These are phyloP conservation scores for Penicillium ucsense DNA, from an alignment of 495 filamentous ascomycete genomes.

Conservation along the genomic window DNA sequence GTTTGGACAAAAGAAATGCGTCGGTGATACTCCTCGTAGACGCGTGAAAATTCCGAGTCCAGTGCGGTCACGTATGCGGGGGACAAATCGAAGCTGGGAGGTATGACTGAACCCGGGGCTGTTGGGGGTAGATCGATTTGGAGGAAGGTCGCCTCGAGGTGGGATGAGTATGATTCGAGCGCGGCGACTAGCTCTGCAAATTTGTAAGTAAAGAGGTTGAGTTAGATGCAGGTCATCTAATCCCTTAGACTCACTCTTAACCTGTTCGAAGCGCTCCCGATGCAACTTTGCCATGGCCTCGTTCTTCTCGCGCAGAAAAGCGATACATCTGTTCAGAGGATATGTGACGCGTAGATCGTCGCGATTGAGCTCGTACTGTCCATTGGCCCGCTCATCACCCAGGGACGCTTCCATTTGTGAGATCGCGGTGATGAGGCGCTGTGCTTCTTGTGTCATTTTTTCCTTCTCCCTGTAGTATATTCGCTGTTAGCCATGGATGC, in stretches of 20 bases:
- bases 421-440: constrained; percentile 72
- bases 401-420: constrained; percentile 89
- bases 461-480: constrained; percentile 64
- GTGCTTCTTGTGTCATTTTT: constrained; percentile 75
- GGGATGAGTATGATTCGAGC: constrained; percentile 87
- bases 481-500: constrained; percentile 4
- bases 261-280: constrained; percentile 82
- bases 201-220: constrained; percentile 15
- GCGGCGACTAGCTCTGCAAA: constrained; percentile 76
- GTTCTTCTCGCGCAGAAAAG: constrained; percentile 76
- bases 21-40: constrained; percentile 89
- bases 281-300: constrained; percentile 68
- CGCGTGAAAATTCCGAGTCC: constrained; percentile 81
- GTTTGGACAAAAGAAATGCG: constrained; percentile 66
- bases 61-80: constrained; percentile 77
- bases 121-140: constrained; percentile 73
- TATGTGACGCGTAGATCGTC: constrained; percentile 64
- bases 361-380: constrained; percentile 51
- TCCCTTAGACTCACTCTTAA: constrained; percentile 61
- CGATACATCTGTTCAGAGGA: constrained; percentile 70
- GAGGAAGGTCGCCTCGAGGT: constrained; percentile 81
- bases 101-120: constrained; percentile 60
- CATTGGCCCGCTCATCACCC: constrained; percentile 58
- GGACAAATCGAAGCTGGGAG: constrained; percentile 79
- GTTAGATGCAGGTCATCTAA: neutral